These are phyloP conservation scores for Penicillium bovifimosum DNA, from an alignment of 495 filamentous ascomycete genomes.

Conservation along the genomic window DNA sequence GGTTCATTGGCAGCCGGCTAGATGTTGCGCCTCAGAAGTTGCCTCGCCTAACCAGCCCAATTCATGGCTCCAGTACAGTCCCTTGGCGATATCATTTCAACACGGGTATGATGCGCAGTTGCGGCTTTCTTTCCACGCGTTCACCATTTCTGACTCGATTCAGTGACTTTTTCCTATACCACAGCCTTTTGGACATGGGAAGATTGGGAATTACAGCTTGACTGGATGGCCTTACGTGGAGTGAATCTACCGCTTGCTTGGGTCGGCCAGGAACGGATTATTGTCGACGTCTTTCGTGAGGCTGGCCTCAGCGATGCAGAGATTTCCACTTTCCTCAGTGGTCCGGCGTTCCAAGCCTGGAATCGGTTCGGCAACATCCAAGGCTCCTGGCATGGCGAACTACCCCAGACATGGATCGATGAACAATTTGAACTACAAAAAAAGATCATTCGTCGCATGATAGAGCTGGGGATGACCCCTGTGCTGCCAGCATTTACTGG, in stretches of 20 bases:
- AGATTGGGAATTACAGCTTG: slow-evolving; percentile 50
- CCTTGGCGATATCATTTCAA: slow-evolving; percentile 54
- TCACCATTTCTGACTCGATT: slow-evolving; percentile 3
- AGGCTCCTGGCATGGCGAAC: slow-evolving; percentile 41
- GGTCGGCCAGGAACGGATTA: slow-evolving; percentile 49
- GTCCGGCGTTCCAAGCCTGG: slow-evolving; percentile 52
- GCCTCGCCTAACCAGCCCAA: slow-evolving; percentile 10
- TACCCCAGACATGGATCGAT: slow-evolving; percentile 44
- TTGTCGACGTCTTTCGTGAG: slow-evolving; percentile 45
- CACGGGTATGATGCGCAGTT: slow-evolving; percentile 23
- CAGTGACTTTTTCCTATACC: slow-evolving; percentile 52
- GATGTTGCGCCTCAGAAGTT: slow-evolving; percentile 14
- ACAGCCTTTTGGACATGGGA: slow-evolving; percentile 50
- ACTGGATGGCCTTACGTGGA: slow-evolving; percentile 51
- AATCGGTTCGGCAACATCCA: slow-evolving; percentile 54
- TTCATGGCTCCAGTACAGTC: slow-evolving; percentile 32
- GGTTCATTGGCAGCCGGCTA: slow-evolving; percentile 36
- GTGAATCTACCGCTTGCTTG: slow-evolving; percentile 50
- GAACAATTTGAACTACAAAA: slow-evolving; percentile 43
- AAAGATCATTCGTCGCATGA: slow-evolving; percentile 46
- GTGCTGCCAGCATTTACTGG: slow-evolving; percentile 46
- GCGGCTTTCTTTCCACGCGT: not conserved
- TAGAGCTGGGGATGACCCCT: slow-evolving; percentile 51
- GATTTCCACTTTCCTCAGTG: slow-evolving; percentile 42
- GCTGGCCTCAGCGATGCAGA: slow-evolving; percentile 42